Evolutionary conservation across 768 basidiomycete genomes (phyloP), one percentile per base, ranked within the genome.

Genomic region (Trametes maxima): DNA sequence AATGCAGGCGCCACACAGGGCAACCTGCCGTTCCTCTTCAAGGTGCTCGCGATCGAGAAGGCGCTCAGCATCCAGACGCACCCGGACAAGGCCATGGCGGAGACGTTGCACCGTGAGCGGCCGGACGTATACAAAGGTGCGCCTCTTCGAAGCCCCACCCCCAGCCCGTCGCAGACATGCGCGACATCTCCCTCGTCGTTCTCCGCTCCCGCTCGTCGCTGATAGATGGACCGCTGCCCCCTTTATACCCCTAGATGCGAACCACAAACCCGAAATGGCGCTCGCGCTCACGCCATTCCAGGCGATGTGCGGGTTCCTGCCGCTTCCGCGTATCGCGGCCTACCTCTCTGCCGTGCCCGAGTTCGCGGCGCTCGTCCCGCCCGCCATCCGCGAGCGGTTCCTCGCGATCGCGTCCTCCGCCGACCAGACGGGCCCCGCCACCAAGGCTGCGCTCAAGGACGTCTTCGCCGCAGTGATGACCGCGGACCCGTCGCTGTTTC

Each of bases 191-290:
- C 45, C 3, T 3, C 21, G 12, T 13, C 39, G 12, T 40, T 40
- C 39, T 4, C 21, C 8, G 21, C 14, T 24, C 2, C 35, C 52
- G 28, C 8, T 33, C 28, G 28, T 33, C 28, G 28, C 28, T 33
- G 28, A 33, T 8, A 33, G 21, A 25, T 8, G 17, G 22, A 36
- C 62, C 91, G 96, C 98, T 73, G 84, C 87, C n/a, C n/a, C n/a
- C n/a, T n/a, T n/a, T n/a, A n/a, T n/a, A 5, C n/a, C 16, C n/a
- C 40, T 63, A 92, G 97, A 99, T 73, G 84, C 87, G 5, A 98
- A 98, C 71, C 97, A 99, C 69, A 99, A 99, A 75, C 97, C 97
- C 2, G 97, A 99, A 73, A 96, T 99, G 93, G 94, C 95, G n/a
- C 82, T 99, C 39, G 97, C 97, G 0, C 75, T 99, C 61, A 95